Base-by-base conservation (phyloP, 2,329 filamentous ascomycete genomes). In the Phyllosticta citribraziliensis region DNA sequence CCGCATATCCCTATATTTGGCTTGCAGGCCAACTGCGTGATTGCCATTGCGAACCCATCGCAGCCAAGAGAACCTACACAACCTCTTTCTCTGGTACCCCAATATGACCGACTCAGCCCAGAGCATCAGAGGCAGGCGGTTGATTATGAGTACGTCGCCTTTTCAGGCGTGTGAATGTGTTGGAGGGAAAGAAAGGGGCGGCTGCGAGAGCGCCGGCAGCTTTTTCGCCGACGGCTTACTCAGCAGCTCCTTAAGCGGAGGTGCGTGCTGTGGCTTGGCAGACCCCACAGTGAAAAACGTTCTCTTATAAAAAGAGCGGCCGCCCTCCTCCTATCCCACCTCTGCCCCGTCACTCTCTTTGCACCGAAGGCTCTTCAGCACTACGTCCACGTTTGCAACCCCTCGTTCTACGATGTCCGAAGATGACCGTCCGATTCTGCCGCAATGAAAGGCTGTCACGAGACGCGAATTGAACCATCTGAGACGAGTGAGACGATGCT, bases 41-140 rank as follows among this genome's bases (percentile, higher is more conserved):
- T 69, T 33, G 24, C 33, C 24, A 57, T n/a, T 47, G 40, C 40
- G 40, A 47, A 47, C 17, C 10, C 59, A 20, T 54, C 59, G 50
- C 30, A 62, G 24, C 56, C 50, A 9, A 20, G 52, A 50, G 55
- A 52, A 57, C 59, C 56, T 58, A 55, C 55, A 40, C 60, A 24
- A 24, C 55, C 60, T 57, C 51, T 73, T 68, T 62, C 64, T 76
- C 70, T 76, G 67, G 73, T 71, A 73, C 75, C 72, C 70, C 75
- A 76, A 76, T 76, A 76, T 77, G 75, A 77, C 74, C 68, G 73
- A 69, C 73, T 22, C 71, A 72, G 69, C 71, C 69, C 70, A 74
- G 73, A 58, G 58, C 22, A 59, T 66, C 59, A 60, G 65, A 70
- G 40, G 53, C 67, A 70, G 70, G 72, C 73, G 73, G 73, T 77